Percentiles rank a stretch among this genome's conserved stretches.
Evolutionary conservation across 805 yeast species (phyloP).

Genomic region (Hanseniaspora lindneri): DNA sequence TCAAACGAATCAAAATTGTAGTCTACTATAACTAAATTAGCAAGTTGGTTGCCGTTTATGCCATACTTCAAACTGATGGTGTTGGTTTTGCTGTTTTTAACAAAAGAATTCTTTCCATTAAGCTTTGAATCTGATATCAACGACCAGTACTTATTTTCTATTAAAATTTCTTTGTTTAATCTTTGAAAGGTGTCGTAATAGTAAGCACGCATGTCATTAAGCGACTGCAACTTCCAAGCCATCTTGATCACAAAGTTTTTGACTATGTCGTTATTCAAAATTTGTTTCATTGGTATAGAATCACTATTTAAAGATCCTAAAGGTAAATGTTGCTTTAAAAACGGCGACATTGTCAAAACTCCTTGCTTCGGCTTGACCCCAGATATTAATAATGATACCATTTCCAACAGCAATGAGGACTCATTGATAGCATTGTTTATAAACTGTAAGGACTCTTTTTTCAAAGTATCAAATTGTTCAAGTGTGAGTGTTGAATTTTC

Average conservation of each 20-base stretch:
- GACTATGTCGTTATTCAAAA: conserved; percentile 21
- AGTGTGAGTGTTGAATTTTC: neutral
- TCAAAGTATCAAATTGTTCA: conserved; percentile 37
- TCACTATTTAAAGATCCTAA: conserved; percentile 56
- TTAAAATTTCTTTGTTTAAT: conserved; percentile 41
- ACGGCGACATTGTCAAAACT: conserved; percentile 77
- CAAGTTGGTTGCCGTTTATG: conserved; percentile 7
- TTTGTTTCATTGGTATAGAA: conserved; percentile 22
- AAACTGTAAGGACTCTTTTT: conserved; percentile 40
- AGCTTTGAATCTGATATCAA: conserved; percentile 23
- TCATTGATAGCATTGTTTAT: conserved; percentile 71
- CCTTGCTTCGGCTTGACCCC: conserved; percentile 78
- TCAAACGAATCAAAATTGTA: conserved; percentile 2
- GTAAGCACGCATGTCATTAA: conserved; percentile 42
- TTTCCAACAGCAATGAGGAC: conserved; percentile 75
- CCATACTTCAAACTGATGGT: conserved; percentile 78
- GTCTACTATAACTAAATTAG: neutral
- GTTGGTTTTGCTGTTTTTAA: conserved; percentile 38
- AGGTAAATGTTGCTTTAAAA: conserved; percentile 58
- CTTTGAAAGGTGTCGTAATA: conserved; percentile 42
- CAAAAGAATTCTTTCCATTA: neutral
- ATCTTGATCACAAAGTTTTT: conserved; percentile 26
- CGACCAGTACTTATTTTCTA: conserved; percentile 54
- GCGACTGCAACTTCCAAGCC: conserved; percentile 78
- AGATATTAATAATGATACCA: conserved; percentile 71